Evolutionary conservation across 805 yeast genomes (phyloP).

Genomic region (Metschnikowia cubensis): DNA sequence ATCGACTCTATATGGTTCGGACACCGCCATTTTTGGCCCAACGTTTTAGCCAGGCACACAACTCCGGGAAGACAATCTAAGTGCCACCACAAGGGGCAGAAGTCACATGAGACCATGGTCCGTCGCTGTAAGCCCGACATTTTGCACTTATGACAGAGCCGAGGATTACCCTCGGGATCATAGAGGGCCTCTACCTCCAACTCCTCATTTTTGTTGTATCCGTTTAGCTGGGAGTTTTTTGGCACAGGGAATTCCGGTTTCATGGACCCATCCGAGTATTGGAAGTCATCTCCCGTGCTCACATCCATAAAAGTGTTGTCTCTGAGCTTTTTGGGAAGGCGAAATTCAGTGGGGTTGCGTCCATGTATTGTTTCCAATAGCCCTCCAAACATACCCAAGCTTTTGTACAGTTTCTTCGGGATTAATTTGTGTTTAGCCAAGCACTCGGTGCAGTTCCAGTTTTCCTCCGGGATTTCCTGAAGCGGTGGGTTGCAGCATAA

Average conservation of each 20-base stretch:
- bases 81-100: conserved; percentile 82
- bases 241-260: conserved; percentile 48
- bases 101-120: conserved; percentile 71
- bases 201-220: conserved; percentile 44
- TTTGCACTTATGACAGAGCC: conserved; percentile 74
- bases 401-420: conserved; percentile 20
- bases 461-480: conserved; percentile 80
- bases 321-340: conserved; percentile 62
- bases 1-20: conserved; percentile 72
- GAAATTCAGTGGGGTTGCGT: conserved; percentile 38
- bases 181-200: conserved; percentile 60
- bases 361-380: conserved; percentile 66
- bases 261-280: conserved; percentile 50
- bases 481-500: conserved; percentile 88
- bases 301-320: conserved; percentile 70
- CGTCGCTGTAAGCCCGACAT: conserved; percentile 55
- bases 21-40: conserved; percentile 85
- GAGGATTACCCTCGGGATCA: conserved; percentile 65
- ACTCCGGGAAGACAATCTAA: conserved; percentile 82
- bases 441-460: conserved; percentile 88
- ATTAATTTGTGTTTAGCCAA: conserved; percentile 36
- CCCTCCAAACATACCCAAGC: conserved; percentile 50
- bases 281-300: conserved; percentile 61
- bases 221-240: conserved; percentile 32
- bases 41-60: conserved; percentile 61